phyloP scores from a whole-genome alignment of 2,329 filamentous ascomycete genomes.

The Venturia aucupariae region DNA sequence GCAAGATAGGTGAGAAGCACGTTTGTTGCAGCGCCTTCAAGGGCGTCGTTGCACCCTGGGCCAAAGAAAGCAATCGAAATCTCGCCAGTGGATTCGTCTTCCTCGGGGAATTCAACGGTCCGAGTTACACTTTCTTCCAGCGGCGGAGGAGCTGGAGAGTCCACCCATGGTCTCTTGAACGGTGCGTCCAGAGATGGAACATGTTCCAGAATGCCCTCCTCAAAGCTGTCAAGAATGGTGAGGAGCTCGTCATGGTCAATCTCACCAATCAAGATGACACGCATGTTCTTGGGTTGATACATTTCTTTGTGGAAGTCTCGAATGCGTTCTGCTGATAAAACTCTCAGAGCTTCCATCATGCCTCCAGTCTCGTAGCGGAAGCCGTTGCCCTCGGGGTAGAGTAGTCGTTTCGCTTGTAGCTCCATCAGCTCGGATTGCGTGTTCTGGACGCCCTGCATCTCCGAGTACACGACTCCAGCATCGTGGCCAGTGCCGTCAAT shows the following conservation, averaged over 20 bases:
- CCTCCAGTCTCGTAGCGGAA: constrained; percentile 98
- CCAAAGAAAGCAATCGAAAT: constrained; percentile 81
- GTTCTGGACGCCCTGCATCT: constrained; percentile 96
- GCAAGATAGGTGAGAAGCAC: constrained; percentile 79
- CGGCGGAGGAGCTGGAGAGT: constrained; percentile 68
- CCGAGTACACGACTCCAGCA: constrained; percentile 91
- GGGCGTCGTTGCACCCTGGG: constrained; percentile 63
- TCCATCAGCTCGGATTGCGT: constrained; percentile 80
- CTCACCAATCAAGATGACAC: constrained; percentile 84
- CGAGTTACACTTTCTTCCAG: constrained; percentile 65
- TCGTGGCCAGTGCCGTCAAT: constrained; percentile 89
- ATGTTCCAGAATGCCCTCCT: constrained; percentile 72
- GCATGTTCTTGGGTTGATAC: constrained; percentile 96
- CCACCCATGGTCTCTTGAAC: constrained; percentile 84
- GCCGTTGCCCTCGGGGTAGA: constrained; percentile 83
- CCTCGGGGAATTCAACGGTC: constrained; percentile 85
- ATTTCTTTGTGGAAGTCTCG: constrained; percentile 91
- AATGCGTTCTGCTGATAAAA: constrained; percentile 80
- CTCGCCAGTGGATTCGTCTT: constrained; percentile 89
- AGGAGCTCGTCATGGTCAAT: constrained; percentile 75
- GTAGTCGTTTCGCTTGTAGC: constrained; percentile 63
- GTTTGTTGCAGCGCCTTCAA: constrained; percentile 63
- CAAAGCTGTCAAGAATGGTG: constrained; percentile 75
- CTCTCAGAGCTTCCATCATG: constrained; percentile 83
- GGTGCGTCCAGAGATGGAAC: constrained; percentile 66